Base-by-base conservation (phyloP, 768 basidiomycete genomes). In the Chlorophyllum brunneum region DNA sequence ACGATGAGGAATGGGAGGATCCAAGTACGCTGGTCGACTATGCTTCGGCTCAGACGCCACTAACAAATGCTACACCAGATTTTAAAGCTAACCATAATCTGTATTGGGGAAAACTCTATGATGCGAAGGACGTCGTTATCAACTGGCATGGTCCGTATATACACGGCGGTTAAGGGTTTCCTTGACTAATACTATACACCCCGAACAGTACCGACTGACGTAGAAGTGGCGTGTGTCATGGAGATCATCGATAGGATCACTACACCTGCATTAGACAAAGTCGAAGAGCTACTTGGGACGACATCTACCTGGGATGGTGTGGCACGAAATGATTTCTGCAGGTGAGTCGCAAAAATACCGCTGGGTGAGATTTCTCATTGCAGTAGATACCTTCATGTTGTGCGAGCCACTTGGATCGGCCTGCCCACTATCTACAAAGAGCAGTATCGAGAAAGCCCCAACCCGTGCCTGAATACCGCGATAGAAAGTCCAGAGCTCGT, bases 101-200 rank as follows among this genome's bases (percentile, higher is more conserved):
- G 9, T 77, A 81, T 39, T 97, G 95, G 95, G 95, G 94, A 6
- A 79, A 78, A 43, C 68, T 89, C 26, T 91, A 86, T 66, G 81
- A 88, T 51, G 71, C 86, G 3, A 75, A 85, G 59, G 90, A 97
- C 50, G 85, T 94, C 44, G 77, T 81, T 51, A 78, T 94, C 30
- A 83, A 91, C 54, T 98, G 95, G 95, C 94, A 95, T 64, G 80
- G 88, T 88, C 61, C 40, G 76, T 59, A 22, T 30, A 37, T 34
- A 15, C 18, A n/a, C 29, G 5, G 37, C 44, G 8, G 24, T 27
- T 39, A 5, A n/a, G 20, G 22, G 2, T 3, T 26, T 13, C 38
- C 45, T 54, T 54, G 36, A 56, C 47, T 64, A 20, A 59, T 40
- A 26, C 18, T 24, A n/a, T 39, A 13, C 13, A 16, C 16, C 41